Conservation (phyloP, 2,329 filamentous ascomycete species). For the Alternaria alternata region DNA sequence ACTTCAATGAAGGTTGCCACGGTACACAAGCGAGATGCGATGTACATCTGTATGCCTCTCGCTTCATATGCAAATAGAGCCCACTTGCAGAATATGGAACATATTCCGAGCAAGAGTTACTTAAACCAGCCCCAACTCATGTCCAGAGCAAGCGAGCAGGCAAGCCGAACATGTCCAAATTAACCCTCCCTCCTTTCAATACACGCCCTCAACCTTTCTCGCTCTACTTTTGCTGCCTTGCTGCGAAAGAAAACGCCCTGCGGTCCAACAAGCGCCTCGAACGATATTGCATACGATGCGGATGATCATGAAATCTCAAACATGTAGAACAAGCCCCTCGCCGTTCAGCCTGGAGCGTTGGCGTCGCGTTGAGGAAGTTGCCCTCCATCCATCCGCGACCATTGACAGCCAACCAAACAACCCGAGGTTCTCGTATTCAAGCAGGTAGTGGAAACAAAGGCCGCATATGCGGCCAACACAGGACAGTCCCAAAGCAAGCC, state of each 20-base stretch:
- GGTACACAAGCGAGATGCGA: background rate
- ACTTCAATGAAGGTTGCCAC: background rate
- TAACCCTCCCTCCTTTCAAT: background rate
- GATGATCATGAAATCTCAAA: background rate
- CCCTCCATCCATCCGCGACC: background rate
- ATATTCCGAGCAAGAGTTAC: background rate
- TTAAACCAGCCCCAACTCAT: background rate
- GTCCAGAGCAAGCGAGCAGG: background rate
- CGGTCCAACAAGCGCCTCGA: background rate
- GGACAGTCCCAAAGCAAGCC: background rate
- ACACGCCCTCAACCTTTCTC: background rate
- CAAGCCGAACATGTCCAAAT: background rate
- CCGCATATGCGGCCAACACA: background rate
- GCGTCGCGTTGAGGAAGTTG: background rate
- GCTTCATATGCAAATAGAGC: background rate
- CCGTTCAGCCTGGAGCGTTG: background rate
- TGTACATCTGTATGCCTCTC: background rate
- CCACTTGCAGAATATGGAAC: background rate
- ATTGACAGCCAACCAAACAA: background rate
- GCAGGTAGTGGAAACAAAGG: background rate
- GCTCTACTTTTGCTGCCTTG: background rate
- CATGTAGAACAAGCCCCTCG: background rate
- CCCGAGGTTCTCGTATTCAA: background rate
- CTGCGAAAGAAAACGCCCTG: background rate
- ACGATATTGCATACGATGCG: background rate